Evolutionary conservation across 768 basidiomycete genomes (phyloP).

Genomic region (Lactarius indigo): DNA sequence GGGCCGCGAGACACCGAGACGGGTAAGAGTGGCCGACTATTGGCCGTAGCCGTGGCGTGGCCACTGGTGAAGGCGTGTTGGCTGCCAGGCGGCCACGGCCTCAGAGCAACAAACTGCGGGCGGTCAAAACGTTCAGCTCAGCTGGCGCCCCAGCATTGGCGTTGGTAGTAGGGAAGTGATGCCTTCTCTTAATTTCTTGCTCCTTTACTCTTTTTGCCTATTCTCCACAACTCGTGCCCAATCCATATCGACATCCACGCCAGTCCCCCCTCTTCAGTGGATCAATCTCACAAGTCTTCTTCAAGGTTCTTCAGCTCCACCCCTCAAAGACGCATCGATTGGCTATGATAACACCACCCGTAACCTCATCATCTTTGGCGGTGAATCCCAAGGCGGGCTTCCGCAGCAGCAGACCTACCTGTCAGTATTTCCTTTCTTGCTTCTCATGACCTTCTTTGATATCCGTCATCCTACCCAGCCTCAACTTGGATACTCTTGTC

Average conservation of each 20-base stretch:
- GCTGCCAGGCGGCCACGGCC: constrained; percentile 4
- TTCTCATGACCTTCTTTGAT: constrained; percentile 3
- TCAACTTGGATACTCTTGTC: constrained; percentile 55
- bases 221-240: constrained; percentile 37
- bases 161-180: background rate
- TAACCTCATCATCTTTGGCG: constrained; percentile 69
- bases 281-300: constrained; percentile 63
- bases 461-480: constrained; percentile 37
- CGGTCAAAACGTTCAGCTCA: background rate
- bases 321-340: constrained; percentile 68
- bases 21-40: background rate
- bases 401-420: constrained; percentile 63
- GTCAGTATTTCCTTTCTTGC: constrained; percentile 39
- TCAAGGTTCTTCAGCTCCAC: constrained; percentile 50
- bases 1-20: constrained; percentile 1
- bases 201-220: constrained; percentile 26
- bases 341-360: constrained; percentile 50
- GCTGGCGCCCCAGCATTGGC: constrained; percentile 6
- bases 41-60: background rate
- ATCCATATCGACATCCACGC: constrained; percentile 48
- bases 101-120: constrained; percentile 1
- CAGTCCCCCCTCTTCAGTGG: constrained; percentile 65
- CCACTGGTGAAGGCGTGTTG: constrained; percentile 5
- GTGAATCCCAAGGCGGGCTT: constrained; percentile 63
- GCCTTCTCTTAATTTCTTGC: constrained; percentile 23